Evolutionary conservation across 352 stramenopile genomes (phyloP), one percentile per base, ranked within the genome.

Genomic region (Globisporangium splendens): DNA sequence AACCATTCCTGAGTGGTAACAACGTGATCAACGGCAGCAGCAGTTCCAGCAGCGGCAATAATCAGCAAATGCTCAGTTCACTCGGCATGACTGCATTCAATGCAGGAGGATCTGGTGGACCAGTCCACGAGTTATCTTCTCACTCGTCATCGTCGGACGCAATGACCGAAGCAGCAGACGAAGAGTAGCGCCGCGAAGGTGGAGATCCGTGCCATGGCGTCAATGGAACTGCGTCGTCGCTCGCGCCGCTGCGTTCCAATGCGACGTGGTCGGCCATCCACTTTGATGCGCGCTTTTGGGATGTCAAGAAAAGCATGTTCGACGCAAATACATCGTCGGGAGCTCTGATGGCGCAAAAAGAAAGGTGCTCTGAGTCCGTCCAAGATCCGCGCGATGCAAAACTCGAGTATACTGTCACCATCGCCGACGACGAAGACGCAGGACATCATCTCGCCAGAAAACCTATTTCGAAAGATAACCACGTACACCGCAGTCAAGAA

Each of bases 281-380:
- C 13, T 84, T 90, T 39, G 77, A 90, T 24, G 62, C 70, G 33
- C 73, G 74, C 1, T 90, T 87, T 66, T 86, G 76, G 75, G 80
- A 87, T 60, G 80, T 88, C 12, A 88, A 88, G 54, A 75, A 74
- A 42, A 87, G 70, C 54, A 82, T 87, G 70, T 76, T 85, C n/a
- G 74, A 88, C 42, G 31, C 39, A 8, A 52, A 12, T 44, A 8
- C 15, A 21, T 15, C 17, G 12, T 8, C 18, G 21, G 24, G 21
- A 50, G 52, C 0, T 57, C 62, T 0, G 65, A 71, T 1, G 68
- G 72, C 17, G 63, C 68, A 13, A 81, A 73, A 69, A n/a, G 77
- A 79, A 51, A 77, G 72, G 8, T 47, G 59, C 8, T 62, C 28
- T 75, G 66, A 83, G 75, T 24, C 66, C 69, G 8, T 63, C 67